Evolutionary conservation across 306 rosid genomes (phyloP), one percentile per base, ranked within the genome.

Genomic region (Inga oerstediana): DNA sequence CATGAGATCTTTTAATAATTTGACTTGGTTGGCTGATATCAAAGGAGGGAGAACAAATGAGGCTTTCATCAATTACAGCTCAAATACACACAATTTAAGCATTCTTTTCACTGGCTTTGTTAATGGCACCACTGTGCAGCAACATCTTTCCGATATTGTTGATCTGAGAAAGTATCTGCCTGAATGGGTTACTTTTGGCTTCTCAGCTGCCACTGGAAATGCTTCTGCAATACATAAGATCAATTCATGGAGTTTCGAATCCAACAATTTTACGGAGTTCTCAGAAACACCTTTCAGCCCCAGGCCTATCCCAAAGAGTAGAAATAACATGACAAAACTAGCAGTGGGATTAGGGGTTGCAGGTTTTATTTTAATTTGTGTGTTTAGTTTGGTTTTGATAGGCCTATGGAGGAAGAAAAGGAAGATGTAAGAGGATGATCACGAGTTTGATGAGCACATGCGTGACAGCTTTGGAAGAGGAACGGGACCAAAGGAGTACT

Each of bases 391-490:
- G 24, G 10, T 56, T 19, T 56, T 56, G n/a, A n/a, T n/a, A n/a
- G n/a, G n/a, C n/a, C n/a, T n/a, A n/a, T n/a, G 49, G 48, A 69
- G 20, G 74, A 3, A 10, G 8, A 69, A 39, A 39, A 69, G 13
- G 80, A 44, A 76, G 59, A 84, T 37, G 30, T 72, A 79, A 72
- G 79, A 84, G 10, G 2, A 49, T 2, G 14, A 7, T 24, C 20
- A 74, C 24, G 85, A 82, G 43, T 27, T 3, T 56, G 10, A 19
- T 7, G 6, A 56, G 58, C 45, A 43, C 17, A 81, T 76, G 91
- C 86, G 73, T 51, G 72, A 37, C 37, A 87, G 82, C 30, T 75
- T 88, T 43, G 27, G 52, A 49, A 73, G 22, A 30, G 86, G 79
- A 4, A 59, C 69, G 10, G 89, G 61, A 7, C 77, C 22, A 24